Percentiles rank a stretch among this genome's conserved stretches.
Conservation (phyloP, 148 eudicot species). For the Spergularia bocconei region DNA sequence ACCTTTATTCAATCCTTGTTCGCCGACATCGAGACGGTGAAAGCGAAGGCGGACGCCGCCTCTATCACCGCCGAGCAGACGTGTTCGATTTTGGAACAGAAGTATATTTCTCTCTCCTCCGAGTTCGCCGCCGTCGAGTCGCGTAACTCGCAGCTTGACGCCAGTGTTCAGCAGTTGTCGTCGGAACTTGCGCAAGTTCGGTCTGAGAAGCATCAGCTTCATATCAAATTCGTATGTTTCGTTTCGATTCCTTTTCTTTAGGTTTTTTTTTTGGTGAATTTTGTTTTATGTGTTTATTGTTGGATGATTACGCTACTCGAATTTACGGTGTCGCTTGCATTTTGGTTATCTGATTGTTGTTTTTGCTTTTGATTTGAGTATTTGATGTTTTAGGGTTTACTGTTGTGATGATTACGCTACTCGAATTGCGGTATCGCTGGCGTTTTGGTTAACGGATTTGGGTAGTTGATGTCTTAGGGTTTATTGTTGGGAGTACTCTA, state of each 20-base stretch:
- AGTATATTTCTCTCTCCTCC: slow-evolving; percentile 62
- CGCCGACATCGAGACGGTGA: slow-evolving; percentile 64
- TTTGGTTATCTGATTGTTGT: too few relatives aligned
- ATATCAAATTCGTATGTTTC: slow-evolving; percentile 48
- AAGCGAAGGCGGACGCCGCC: slow-evolving; percentile 79
- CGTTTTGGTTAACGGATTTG: too few relatives aligned
- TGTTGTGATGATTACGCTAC: too few relatives aligned
- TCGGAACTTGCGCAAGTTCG: slow-evolving; percentile 59
- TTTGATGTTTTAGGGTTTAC: too few relatives aligned
- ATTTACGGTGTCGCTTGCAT: background rate
- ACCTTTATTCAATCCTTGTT: slow-evolving; percentile 47
- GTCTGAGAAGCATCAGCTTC: slow-evolving; percentile 70
- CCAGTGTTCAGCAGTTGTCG: slow-evolving; percentile 37
- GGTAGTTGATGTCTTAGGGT: too few relatives aligned
- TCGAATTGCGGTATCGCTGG: too few relatives aligned
- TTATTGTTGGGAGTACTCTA: too few relatives aligned
- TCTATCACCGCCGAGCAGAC: slow-evolving; percentile 91
- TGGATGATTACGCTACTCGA: background rate
- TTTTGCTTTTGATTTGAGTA: too few relatives aligned
- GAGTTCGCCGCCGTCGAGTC: slow-evolving; percentile 56
- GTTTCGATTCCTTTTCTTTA: background rate
- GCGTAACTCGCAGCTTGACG: slow-evolving; percentile 39
- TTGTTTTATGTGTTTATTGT: background rate
- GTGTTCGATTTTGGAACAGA: slow-evolving; percentile 80
- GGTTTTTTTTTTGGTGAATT: background rate